A percentile compares a stretch with the other conserved stretches of the same genome.
Conservation (phyloP, 805 yeast species). For the Candida parachauliodes region DNA sequence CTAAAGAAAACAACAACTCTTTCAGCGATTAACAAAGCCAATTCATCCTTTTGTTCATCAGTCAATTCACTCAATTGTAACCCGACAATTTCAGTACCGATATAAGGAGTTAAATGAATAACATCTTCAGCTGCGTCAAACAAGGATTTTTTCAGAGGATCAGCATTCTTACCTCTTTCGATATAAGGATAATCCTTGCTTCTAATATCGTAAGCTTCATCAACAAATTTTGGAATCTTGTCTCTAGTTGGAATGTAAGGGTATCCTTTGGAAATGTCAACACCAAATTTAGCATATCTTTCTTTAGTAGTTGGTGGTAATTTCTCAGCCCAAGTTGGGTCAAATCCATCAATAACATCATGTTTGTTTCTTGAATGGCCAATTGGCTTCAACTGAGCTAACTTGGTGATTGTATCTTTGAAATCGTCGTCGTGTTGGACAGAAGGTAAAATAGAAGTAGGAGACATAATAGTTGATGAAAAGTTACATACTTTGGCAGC, state of each 20-base stretch:
- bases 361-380: constrained; percentile 11
- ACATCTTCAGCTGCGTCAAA: constrained; percentile 29
- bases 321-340: constrained; percentile 15
- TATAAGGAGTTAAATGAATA: constrained; percentile 21
- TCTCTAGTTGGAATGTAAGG: constrained; percentile 20
- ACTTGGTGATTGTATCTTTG: constrained; percentile 12
- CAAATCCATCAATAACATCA: constrained; percentile 4
- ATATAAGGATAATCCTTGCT: constrained; percentile 19
- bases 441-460: constrained; percentile 10
- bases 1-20: constrained; percentile 29
- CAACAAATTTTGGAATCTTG: constrained; percentile 25
- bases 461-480: constrained; percentile 12
- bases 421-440: constrained; percentile 9
- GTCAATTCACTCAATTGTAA: constrained; percentile 24
- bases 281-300: constrained; percentile 21
- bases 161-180: constrained; percentile 28
- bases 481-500: no score
- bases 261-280: constrained; percentile 26
- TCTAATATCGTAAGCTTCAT: constrained; percentile 25
- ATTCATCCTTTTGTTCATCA: constrained; percentile 27
- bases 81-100: constrained; percentile 29
- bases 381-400: constrained; percentile 15
- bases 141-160: constrained; percentile 29
- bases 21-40: constrained; percentile 27
- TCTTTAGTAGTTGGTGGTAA: constrained; percentile 20